phyloP scores from a whole-genome alignment of 139 green algal genomes.

The Yamagishiella unicocca region DNA sequence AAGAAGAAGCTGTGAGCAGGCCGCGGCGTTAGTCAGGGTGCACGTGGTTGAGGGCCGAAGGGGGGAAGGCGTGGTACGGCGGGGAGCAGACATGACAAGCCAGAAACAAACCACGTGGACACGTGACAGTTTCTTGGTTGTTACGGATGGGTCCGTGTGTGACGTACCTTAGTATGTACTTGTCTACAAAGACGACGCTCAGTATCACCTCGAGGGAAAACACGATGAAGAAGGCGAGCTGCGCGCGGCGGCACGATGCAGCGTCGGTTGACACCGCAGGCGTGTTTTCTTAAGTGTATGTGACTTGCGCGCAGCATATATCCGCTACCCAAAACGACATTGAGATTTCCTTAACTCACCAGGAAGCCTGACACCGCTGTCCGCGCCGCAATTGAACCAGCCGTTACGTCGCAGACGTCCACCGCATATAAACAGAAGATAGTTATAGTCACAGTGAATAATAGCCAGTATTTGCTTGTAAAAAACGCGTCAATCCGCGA shows the following conservation, averaged over 20 bases:
- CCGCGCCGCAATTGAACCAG: not conserved
- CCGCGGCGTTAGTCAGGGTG: too few relatives aligned
- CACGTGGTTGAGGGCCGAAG: not conserved
- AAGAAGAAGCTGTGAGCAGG: constrained; percentile 49
- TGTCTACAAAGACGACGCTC: not conserved
- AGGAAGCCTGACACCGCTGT: not conserved
- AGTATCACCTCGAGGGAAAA: constrained; percentile 25
- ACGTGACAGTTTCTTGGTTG: too few relatives aligned
- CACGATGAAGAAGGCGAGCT: constrained; percentile 23
- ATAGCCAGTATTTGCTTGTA: constrained; percentile 6
- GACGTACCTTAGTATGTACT: constrained; percentile 34
- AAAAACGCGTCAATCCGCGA: not conserved
- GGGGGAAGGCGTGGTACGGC: too few relatives aligned
- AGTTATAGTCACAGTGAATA: constrained; percentile 16
- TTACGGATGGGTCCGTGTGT: too few relatives aligned
- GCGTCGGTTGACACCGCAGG: too few relatives aligned
- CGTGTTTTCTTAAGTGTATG: too few relatives aligned
- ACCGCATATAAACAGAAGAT: constrained; percentile 29
- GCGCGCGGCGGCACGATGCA: too few relatives aligned
- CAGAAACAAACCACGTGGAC: too few relatives aligned
- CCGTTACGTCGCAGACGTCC: constrained; percentile 9
- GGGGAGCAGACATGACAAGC: too few relatives aligned
- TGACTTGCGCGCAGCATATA: too few relatives aligned
- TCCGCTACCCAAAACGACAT: too few relatives aligned
- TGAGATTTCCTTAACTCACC: not conserved